Evolutionary conservation across 805 yeast genomes (phyloP).

Genomic region (Schizosaccharomyces lindneri): DNA sequence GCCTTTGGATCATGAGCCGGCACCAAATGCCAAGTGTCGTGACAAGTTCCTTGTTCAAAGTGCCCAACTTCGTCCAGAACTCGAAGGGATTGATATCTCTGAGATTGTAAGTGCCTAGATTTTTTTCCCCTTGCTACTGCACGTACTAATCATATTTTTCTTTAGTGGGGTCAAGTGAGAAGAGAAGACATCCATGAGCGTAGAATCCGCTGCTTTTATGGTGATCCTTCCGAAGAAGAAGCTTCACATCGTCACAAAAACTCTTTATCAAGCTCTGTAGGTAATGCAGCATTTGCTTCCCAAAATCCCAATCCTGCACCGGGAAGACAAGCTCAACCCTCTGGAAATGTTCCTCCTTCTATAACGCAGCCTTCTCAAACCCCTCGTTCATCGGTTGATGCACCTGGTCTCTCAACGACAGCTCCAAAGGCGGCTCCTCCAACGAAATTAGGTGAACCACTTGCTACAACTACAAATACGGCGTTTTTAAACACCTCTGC

Average conservation of each 20-base stretch:
- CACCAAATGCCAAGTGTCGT: background rate
- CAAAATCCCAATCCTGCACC: no score
- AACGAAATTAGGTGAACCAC: no score
- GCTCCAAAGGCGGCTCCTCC: background rate
- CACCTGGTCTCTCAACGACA: background rate
- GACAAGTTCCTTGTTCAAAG: constrained; percentile 1
- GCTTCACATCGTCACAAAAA: background rate
- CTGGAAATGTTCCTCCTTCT: no score
- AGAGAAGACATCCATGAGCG: background rate
- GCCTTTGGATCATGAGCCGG: background rate
- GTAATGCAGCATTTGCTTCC: background rate
- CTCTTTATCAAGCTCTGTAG: background rate
- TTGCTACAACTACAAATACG: no score
- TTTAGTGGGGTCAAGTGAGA: background rate
- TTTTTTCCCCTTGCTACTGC: background rate
- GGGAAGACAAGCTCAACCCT: no score
- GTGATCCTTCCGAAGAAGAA: background rate
- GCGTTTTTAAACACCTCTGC: background rate
- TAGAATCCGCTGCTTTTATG: background rate
- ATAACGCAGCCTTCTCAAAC: no score
- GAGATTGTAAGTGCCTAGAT: background rate
- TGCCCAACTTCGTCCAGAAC: background rate
- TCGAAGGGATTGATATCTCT: background rate
- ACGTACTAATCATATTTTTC: background rate
- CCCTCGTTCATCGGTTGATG: no score